These are phyloP conservation scores for Astrothelium macrocarpum DNA, from an alignment of 495 filamentous ascomycete genomes.

Conservation along the genomic window DNA sequence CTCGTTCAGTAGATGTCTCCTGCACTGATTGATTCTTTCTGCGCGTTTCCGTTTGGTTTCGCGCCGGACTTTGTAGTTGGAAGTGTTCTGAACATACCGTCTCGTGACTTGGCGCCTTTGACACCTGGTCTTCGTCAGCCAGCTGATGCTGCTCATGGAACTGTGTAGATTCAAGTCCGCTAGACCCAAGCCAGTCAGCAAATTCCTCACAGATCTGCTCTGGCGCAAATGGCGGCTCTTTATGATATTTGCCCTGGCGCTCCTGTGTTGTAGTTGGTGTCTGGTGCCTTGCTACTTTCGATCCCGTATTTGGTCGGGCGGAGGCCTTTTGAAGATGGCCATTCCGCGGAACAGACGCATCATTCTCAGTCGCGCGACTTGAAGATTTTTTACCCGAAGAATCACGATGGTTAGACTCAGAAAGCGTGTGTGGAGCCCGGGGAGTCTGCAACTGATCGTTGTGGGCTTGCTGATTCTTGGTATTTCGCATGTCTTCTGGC, in stretches of 20 bases:
- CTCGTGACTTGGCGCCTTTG: not conserved
- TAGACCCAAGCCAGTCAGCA: not conserved
- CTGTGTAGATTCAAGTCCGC: not conserved
- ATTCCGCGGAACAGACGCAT: no score
- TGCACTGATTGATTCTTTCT: not conserved
- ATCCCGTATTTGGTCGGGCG: not conserved
- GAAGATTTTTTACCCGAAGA: not conserved
- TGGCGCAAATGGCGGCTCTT: not conserved
- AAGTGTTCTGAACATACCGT: not conserved
- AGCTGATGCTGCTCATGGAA: not conserved
- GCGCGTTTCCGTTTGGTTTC: not conserved
- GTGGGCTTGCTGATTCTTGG: not conserved
- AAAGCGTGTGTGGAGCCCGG: not conserved
- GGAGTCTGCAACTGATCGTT: not conserved
- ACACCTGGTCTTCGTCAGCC: not conserved
- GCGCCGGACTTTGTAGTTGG: not conserved
- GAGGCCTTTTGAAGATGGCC: not conserved
- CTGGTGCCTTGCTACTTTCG: not conserved
- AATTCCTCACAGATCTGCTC: not conserved
- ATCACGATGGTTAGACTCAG: not conserved
- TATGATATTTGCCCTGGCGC: not conserved
- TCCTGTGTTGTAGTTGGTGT: not conserved
- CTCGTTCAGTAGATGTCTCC: not conserved
- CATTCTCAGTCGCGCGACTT: not conserved
- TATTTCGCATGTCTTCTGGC: not conserved